Evolutionary conservation across 768 basidiomycete genomes (phyloP).

Genomic region (Antrodiella citrinella): DNA sequence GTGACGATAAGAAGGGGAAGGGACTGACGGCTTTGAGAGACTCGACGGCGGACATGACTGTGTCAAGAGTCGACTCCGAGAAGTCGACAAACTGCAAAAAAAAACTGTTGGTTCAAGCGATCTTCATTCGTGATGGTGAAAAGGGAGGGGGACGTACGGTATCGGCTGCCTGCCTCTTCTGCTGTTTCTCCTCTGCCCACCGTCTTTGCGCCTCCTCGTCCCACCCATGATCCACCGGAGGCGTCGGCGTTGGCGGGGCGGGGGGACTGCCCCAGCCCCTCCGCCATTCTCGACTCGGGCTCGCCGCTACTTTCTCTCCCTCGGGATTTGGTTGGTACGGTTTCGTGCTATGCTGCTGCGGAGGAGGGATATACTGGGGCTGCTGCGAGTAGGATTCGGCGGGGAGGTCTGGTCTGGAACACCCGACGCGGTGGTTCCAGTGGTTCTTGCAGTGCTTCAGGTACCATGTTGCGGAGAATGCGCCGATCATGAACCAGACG

Average conservation of each 20-base stretch:
- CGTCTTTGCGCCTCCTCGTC: constrained; percentile 4
- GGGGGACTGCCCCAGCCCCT: not conserved
- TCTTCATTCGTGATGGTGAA: too few relatives aligned
- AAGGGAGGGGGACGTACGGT: constrained; percentile 13
- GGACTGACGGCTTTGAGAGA: constrained; percentile 49
- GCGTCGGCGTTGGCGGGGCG: not conserved
- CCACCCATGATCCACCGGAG: constrained; percentile 2
- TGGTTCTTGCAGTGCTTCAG: constrained; percentile 34
- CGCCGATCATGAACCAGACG: constrained; percentile 65
- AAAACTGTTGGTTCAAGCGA: too few relatives aligned
- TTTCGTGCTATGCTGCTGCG: too few relatives aligned
- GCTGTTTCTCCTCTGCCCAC: not conserved
- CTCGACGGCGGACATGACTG: constrained; percentile 47
- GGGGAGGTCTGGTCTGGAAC: constrained; percentile 21
- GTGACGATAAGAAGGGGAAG: not conserved
- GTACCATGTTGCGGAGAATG: constrained; percentile 29
- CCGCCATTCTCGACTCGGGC: not conserved
- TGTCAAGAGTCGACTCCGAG: constrained; percentile 62
- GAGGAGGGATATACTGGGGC: not conserved
- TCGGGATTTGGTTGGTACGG: too few relatives aligned
- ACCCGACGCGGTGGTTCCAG: constrained; percentile 23
- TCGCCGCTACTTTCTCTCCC: not conserved
- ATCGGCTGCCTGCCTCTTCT: constrained; percentile 16
- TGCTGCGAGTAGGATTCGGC: constrained; percentile 17
- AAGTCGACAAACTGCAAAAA: constrained; percentile 48